Evolutionary conservation across 73 alveolate genomes (phyloP), one percentile per base, ranked within the genome.

Genomic region (Paramecium sonneborni): DNA sequence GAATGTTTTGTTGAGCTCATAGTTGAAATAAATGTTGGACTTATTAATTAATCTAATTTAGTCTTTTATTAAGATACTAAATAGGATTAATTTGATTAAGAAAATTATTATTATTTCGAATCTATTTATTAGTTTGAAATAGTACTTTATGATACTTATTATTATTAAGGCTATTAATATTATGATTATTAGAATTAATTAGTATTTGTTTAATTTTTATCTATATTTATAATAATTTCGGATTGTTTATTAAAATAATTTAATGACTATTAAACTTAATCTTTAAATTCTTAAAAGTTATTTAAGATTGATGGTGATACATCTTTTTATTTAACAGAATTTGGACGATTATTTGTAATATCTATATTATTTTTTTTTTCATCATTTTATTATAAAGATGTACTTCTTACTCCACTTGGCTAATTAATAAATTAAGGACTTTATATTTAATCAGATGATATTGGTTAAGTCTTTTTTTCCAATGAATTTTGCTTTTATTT

Each of bases 1-100:
- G 90, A 38, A 46, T 79, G 69, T 46, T 79, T 79, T 7, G 90
- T 44, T 18, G 90, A 79, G 24, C 72, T 79, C 32, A 79, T 79
- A 12, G 44, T 41, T 10, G 46, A 43, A 8, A 79, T 79, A 30
- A 79, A 32, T 21, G 90, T 79, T 24, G 90, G 90, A 23, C 90
- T 79, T 3, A 79, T 79, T 43, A 79, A 39, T 46, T 79, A 20
- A 79, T 79, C 90, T 79, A 79, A 79, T 43, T 79, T 79, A 24
- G 39, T 43, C 15, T 79, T 79, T 46, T 79, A 43, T 46, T 79
- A 26, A 18, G 68, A n/a, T 3, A 5, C 68, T 52, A 3, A 52
- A n/a, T 52, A 18, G 0, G 15, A 18, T 48, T 48, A 48, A 0
- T 23, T n/a, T 15, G 2, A 52, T 52, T n/a, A 52, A n/a, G 20